Conservation (phyloP, 2,329 filamentous ascomycete genomes). For the Rhynchosporium agropyri region DNA sequence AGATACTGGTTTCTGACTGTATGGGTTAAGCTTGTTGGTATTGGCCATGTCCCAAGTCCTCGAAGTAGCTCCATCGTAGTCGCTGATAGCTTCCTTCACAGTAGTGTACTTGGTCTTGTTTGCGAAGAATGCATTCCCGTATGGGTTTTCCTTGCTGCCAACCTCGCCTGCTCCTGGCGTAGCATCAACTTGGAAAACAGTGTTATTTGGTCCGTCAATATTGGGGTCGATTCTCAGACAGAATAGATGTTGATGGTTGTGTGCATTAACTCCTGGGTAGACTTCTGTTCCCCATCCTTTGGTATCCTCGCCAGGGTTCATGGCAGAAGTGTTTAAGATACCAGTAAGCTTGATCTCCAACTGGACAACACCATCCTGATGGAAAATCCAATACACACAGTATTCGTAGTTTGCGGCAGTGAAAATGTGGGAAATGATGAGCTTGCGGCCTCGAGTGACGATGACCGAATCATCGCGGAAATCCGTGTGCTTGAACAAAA, state of each 20-base stretch:
- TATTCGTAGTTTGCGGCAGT: conserved; percentile 98
- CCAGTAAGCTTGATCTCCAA: conserved; percentile 90
- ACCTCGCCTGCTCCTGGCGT: conserved; percentile 70
- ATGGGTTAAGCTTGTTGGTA: conserved; percentile 78
- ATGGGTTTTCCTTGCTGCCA: conserved; percentile 79
- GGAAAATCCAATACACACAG: conserved; percentile 84
- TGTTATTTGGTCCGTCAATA: conserved; percentile 83
- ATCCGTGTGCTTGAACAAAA: conserved; percentile 92
- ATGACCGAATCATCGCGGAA: conserved; percentile 88
- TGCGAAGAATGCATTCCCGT: conserved; percentile 89
- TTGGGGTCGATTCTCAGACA: conserved; percentile 86
- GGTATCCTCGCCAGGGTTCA: conserved; percentile 79
- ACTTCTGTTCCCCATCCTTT: conserved; percentile 91
- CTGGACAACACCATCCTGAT: conserved; percentile 90
- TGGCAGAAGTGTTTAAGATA: conserved; percentile 87
- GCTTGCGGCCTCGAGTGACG: conserved; percentile 81
- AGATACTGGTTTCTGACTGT: conserved; percentile 79
- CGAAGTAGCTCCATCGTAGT: conserved; percentile 79
- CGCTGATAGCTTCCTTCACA: conserved; percentile 67
- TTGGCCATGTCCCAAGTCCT: conserved; percentile 93
- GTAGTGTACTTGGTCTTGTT: conserved; percentile 80
- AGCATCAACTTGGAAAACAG: conserved; percentile 82
- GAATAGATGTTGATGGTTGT: conserved; percentile 96
- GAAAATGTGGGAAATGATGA: conserved; percentile 89
- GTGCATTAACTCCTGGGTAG: conserved; percentile 86